Base-by-base conservation (phyloP, 768 basidiomycete genomes). In the Suillus plorans region DNA sequence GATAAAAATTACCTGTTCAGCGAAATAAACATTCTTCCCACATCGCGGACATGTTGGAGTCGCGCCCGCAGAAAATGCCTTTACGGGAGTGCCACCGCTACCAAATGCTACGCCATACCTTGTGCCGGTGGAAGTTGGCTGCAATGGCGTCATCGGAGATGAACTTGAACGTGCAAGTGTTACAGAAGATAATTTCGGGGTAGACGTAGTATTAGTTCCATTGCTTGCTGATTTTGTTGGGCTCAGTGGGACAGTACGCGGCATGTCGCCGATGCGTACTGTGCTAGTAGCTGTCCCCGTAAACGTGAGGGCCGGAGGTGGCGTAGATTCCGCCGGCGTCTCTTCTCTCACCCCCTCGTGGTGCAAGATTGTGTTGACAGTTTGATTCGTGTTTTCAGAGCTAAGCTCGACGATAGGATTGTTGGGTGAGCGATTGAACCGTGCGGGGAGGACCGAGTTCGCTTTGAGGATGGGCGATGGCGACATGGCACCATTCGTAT, bases 11-110 rank as follows among this genome's bases (percentile, higher is more conserved):
- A 87, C 91, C 84, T 92, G 91, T 74, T 94, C 92, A 16, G 92
- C 92, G 71, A 94, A 94, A 77, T 91, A 95, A 12, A 95, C 92
- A 60, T 83, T 88, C 81, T 90, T 87, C 44, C 79, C 80, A 68
- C 92, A 95, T 63, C 82, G 81, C 10, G 88, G 86, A 69, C 92
- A 95, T 22, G 72, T 71, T 22, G 91, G 89, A 9, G 86, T 76
- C n/a, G 64, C 85, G 25, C 84, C 82, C 28, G 73, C 77, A 42
- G 58, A 41, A 42, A 59, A 89, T 66, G 81, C 80, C 64, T 76
- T 81, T 12, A 80, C 79, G 37, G 82, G 78, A 36, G 74, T 75
- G 14, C 79, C 78, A 5, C 79, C 79, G 37, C 79, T 78, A 8
- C 78, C 75, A 12, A 90, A 77, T 0, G 85, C 88, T 18, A 78